These are phyloP conservation scores for Delitschia confertaspora DNA, from an alignment of 495 filamentous ascomycete genomes.

Conservation along the genomic window DNA sequence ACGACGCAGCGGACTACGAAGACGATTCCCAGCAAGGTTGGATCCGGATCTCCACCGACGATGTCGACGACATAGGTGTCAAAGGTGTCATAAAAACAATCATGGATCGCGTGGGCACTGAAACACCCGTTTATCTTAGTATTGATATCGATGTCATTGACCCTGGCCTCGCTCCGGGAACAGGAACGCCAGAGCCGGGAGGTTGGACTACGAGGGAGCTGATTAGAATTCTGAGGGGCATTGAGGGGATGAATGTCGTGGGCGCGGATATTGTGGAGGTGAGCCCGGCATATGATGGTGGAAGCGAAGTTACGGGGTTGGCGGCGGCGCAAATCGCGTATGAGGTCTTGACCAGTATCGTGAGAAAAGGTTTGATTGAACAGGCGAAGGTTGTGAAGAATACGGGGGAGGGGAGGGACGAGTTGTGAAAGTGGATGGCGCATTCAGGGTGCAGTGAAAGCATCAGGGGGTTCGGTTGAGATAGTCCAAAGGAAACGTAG, in stretches of 20 bases:
- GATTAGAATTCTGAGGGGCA: slow-evolving; percentile 41
- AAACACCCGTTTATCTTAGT: slow-evolving; percentile 36
- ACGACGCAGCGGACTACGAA: slow-evolving; percentile 55
- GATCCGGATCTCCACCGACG: slow-evolving; percentile 40
- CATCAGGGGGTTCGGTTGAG: background rate
- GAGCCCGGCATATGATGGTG: slow-evolving; percentile 44
- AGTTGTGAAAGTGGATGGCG: slow-evolving; percentile 24
- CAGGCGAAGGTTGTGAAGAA: too few relatives aligned
- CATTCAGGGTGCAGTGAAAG: background rate
- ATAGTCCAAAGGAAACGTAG: background rate
- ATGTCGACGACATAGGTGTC: slow-evolving; percentile 43
- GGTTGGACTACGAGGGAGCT: slow-evolving; percentile 47
- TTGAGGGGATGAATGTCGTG: slow-evolving; percentile 41
- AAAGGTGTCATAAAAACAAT: slow-evolving; percentile 39
- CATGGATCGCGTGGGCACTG: slow-evolving; percentile 38
- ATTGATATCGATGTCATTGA: slow-evolving; percentile 50
- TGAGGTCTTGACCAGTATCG: slow-evolving; percentile 38
- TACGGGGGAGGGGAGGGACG: slow-evolving; percentile 14
- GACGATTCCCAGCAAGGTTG: slow-evolving; percentile 44
- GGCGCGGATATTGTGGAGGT: slow-evolving; percentile 49
- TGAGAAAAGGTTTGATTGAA: slow-evolving; percentile 34
- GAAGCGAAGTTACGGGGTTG: slow-evolving; percentile 40
- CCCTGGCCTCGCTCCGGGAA: slow-evolving; percentile 45
- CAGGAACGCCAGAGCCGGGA: slow-evolving; percentile 46
- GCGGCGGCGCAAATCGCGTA: slow-evolving; percentile 44